These are phyloP conservation scores for Umbelopsis ramanniana DNA, from an alignment of 192 early-diverging fungal genomes.

Conservation along the genomic window DNA sequence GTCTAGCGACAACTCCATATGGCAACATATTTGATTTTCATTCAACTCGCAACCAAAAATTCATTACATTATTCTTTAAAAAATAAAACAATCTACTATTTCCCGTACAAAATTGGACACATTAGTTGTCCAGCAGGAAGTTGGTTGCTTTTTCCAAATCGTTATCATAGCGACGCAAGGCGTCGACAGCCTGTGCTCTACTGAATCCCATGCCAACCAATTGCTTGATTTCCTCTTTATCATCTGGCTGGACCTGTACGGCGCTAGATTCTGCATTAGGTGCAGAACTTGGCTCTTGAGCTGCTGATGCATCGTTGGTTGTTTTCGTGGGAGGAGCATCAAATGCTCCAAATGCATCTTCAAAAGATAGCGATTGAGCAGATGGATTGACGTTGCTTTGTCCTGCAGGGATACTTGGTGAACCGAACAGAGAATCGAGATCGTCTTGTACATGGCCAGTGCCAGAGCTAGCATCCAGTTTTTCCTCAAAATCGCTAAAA, in stretches of 20 bases:
- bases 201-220: constrained; percentile 73
- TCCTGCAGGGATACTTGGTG: neutral
- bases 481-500: constrained; percentile 23
- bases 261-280: neutral
- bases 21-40: neutral
- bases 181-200: constrained; percentile 66
- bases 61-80: neutral
- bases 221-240: constrained; percentile 43
- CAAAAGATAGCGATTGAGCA: constrained; percentile 14
- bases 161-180: constrained; percentile 71
- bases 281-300: neutral
- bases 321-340: neutral
- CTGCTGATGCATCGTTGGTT: neutral
- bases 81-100: neutral
- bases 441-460: neutral
- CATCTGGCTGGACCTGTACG: neutral
- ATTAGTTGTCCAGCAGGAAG: constrained; percentile 64
- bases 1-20: neutral
- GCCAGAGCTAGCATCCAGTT: neutral
- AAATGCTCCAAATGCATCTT: constrained; percentile 22
- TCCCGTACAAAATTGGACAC: neutral
- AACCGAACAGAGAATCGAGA: constrained; percentile 23
- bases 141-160: constrained; percentile 73
- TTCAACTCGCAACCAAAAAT: neutral
- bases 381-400: neutral